A percentile compares a stretch with the other conserved stretches of the same genome.
Evolutionary conservation across 2,329 filamentous ascomycete genomes (phyloP).

Genomic region (Cordyceps javanica): DNA sequence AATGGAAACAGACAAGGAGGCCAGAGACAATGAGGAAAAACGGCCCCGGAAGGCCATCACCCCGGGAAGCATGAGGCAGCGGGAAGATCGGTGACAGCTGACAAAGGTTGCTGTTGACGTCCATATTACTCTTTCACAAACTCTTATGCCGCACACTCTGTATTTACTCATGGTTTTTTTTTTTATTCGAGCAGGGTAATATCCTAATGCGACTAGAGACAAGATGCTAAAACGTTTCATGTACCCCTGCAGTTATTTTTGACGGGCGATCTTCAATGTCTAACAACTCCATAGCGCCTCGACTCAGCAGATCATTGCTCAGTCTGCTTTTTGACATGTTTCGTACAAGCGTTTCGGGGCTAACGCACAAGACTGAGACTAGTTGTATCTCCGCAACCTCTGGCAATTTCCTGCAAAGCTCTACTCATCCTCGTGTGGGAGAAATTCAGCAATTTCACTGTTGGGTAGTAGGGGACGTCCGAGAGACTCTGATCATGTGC

Average conservation of each 20-base stretch:
- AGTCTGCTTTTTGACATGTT: background rate
- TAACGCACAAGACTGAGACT: too few relatives aligned
- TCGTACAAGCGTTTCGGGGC: background rate
- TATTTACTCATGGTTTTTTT: too few relatives aligned
- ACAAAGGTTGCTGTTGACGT: background rate
- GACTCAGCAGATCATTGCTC: background rate
- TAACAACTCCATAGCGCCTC: background rate
- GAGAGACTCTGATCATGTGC: constrained; percentile 17
- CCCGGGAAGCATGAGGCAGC: background rate
- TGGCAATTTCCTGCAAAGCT: too few relatives aligned
- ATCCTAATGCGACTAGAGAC: background rate
- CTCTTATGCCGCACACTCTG: too few relatives aligned
- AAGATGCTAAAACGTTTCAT: background rate
- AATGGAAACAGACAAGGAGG: background rate
- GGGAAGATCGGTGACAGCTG: background rate
- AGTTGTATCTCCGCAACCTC: too few relatives aligned
- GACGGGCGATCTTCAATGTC: background rate
- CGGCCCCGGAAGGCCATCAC: background rate
- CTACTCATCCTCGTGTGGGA: too few relatives aligned
- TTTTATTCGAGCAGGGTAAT: background rate
- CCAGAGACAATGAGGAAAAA: background rate
- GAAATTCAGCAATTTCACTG: constrained; percentile 15
- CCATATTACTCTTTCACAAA: background rate
- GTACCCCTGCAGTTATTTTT: background rate
- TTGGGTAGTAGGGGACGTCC: constrained; percentile 19